These are phyloP conservation scores for Asterella californica DNA, from an alignment of 225 moss, liverwort and hornwort species.

Conservation along the genomic window DNA sequence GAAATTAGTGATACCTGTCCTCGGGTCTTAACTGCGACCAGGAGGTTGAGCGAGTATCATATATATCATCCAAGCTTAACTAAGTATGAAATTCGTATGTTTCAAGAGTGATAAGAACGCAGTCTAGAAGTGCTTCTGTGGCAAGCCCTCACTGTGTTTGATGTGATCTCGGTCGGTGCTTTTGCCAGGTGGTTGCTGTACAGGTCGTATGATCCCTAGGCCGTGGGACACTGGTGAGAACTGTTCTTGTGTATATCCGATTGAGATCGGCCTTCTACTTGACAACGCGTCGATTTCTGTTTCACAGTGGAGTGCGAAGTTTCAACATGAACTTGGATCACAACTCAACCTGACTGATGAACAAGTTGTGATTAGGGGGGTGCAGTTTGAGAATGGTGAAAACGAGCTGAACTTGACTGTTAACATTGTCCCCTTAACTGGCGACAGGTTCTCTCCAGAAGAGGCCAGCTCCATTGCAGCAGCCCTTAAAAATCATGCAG, in stretches of 20 bases:
- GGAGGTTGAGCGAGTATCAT: too few relatives aligned
- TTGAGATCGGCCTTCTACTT: slow-evolving; percentile 71
- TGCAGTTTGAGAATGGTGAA: slow-evolving; percentile 67
- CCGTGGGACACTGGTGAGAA: slow-evolving; percentile 59
- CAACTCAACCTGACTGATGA: slow-evolving; percentile 60
- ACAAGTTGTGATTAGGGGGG: slow-evolving; percentile 74
- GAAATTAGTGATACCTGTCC: too few relatives aligned
- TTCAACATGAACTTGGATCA: slow-evolving; percentile 71
- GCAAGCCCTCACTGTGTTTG: too few relatives aligned
- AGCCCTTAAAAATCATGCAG: slow-evolving; percentile 51
- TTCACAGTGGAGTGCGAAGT: slow-evolving; percentile 71
- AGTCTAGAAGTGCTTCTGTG: too few relatives aligned
- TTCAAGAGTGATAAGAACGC: too few relatives aligned
- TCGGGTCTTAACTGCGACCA: too few relatives aligned
- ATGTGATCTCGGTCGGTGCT: too few relatives aligned
- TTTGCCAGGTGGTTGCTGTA: slow-evolving; percentile 59
- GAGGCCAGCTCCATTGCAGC: slow-evolving; percentile 47
- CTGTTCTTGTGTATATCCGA: slow-evolving; percentile 82
- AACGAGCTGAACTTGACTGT: slow-evolving; percentile 69
- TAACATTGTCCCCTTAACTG: slow-evolving; percentile 61
- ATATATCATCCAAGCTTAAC: too few relatives aligned
- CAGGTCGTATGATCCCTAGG: slow-evolving; percentile 52
- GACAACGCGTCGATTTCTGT: slow-evolving; percentile 73
- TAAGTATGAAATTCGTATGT: too few relatives aligned
- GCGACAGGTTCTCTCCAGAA: slow-evolving; percentile 48